A percentile compares a stretch with the other conserved stretches of the same genome.
Conservation (phyloP, 306 rosid species). For the Albizia julibrissin region DNA sequence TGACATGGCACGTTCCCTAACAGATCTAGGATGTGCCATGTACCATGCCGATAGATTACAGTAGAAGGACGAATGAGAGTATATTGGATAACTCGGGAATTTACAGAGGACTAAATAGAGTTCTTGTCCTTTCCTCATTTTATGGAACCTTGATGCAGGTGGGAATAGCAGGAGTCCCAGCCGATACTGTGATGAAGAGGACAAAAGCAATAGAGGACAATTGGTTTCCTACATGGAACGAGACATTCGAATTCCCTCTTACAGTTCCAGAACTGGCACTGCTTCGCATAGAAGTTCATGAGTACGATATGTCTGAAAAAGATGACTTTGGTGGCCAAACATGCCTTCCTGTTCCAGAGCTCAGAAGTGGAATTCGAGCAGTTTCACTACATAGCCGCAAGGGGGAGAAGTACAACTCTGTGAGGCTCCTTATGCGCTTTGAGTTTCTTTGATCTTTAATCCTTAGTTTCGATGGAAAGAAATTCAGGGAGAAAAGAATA, state of each 20-base stretch:
- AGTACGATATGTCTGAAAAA: constrained; percentile 95
- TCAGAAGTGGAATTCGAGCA: constrained; percentile 78
- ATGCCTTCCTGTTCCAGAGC: constrained; percentile 75
- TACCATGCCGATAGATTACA: background rate
- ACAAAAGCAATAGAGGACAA: constrained; percentile 82
- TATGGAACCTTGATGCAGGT: constrained; percentile 49
- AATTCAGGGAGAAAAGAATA: too few species aligned
- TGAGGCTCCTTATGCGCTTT: constrained; percentile 89
- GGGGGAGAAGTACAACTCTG: constrained; percentile 74
- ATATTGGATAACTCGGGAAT: background rate
- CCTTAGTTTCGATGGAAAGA: too few species aligned
- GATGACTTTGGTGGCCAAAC: constrained; percentile 98
- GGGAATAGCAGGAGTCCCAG: constrained; percentile 93
- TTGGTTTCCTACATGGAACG: constrained; percentile 91
- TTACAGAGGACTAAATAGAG: background rate
- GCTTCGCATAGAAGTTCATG: constrained; percentile 92
- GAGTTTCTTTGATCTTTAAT: constrained; percentile 50
- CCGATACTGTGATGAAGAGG: constrained; percentile 69
- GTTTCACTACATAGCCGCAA: constrained; percentile 55
- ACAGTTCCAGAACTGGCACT: constrained; percentile 83
- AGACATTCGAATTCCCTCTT: constrained; percentile 71
- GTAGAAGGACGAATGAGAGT: background rate
- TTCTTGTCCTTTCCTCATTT: background rate
- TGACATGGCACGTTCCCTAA: background rate
- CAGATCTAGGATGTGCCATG: background rate